These are phyloP conservation scores for Grifola frondosa DNA, from an alignment of 1,284 basidiomycete genomes.

Conservation along the genomic window DNA sequence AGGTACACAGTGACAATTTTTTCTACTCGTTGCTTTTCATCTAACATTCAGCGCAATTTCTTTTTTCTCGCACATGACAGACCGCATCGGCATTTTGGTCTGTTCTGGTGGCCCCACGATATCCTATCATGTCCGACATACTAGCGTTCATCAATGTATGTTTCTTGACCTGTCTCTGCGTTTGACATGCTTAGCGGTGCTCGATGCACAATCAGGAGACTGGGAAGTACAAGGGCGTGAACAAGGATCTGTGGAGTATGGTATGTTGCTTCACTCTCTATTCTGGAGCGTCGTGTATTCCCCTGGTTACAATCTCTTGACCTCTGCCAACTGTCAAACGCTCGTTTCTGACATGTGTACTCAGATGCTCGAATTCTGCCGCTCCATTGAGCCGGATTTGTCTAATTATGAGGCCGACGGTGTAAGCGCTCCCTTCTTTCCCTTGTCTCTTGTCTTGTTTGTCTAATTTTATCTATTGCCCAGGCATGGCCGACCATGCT, in stretches of 20 bases:
- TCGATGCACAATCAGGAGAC: conserved; percentile 45
- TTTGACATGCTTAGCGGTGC: not conserved
- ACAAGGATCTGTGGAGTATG: conserved; percentile 85
- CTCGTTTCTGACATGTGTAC: not conserved
- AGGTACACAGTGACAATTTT: conserved; percentile 44
- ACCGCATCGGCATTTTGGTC: conserved; percentile 73
- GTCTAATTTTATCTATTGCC: conserved; percentile 8
- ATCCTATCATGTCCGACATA: conserved; percentile 61
- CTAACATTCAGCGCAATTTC: not conserved
- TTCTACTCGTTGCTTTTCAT: not conserved
- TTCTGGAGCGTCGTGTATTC: too few relatives aligned
- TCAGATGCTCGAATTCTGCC: conserved; percentile 55
- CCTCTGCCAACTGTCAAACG: not conserved
- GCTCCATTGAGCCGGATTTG: conserved; percentile 57
- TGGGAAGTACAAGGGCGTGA: conserved; percentile 67
- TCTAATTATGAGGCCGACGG: conserved; percentile 71
- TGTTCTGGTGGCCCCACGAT: conserved; percentile 62
- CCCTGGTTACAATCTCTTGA: not conserved
- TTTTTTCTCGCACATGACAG: conserved; percentile 37
- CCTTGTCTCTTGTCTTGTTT: not conserved
- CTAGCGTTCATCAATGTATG: conserved; percentile 63
- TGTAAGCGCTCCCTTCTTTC: conserved; percentile 43
- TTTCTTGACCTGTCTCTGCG: conserved; percentile 7
- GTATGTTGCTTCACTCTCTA: conserved; percentile 48
- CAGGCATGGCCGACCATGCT: conserved; percentile 79